phyloP scores from a whole-genome alignment of 768 basidiomycete genomes.

The Boletus subparvulus region DNA sequence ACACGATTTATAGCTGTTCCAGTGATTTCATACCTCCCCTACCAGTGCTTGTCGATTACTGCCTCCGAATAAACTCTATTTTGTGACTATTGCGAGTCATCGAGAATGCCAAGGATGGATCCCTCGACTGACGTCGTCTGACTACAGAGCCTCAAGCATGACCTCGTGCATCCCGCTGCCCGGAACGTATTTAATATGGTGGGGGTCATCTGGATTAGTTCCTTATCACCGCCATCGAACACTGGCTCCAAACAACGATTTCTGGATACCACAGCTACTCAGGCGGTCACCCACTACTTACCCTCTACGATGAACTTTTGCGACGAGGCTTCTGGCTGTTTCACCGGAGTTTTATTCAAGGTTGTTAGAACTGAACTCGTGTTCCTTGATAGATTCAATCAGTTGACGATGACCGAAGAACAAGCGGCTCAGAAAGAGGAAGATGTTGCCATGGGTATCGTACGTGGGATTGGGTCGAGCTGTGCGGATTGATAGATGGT shows the following conservation, averaged over 20 bases:
- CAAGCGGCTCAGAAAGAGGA: too few species aligned
- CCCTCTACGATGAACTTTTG: too few species aligned
- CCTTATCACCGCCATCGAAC: neutral
- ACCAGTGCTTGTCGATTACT: conserved; percentile 23
- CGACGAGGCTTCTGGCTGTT: neutral
- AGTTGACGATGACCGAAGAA: too few species aligned
- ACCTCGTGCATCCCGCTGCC: too few species aligned
- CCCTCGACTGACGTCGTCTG: neutral
- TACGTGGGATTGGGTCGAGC: too few species aligned
- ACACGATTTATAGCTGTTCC: conserved; percentile 22
- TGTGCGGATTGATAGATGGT: too few species aligned
- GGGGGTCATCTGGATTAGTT: neutral
- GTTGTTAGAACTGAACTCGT: neutral
- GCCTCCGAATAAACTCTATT: conserved; percentile 17
- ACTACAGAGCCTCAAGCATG: neutral
- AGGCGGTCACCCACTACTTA: too few species aligned
- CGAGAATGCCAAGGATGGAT: neutral
- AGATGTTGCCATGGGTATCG: too few species aligned
- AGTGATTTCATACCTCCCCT: conserved; percentile 3
- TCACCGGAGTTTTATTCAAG: neutral
- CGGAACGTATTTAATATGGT: neutral
- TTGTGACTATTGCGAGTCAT: conserved; percentile 8
- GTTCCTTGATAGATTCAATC: neutral
- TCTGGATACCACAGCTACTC: neutral
- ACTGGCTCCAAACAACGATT: neutral